Conservation (phyloP, 2,329 filamentous ascomycete species). For the Colletotrichum brevisporum region DNA sequence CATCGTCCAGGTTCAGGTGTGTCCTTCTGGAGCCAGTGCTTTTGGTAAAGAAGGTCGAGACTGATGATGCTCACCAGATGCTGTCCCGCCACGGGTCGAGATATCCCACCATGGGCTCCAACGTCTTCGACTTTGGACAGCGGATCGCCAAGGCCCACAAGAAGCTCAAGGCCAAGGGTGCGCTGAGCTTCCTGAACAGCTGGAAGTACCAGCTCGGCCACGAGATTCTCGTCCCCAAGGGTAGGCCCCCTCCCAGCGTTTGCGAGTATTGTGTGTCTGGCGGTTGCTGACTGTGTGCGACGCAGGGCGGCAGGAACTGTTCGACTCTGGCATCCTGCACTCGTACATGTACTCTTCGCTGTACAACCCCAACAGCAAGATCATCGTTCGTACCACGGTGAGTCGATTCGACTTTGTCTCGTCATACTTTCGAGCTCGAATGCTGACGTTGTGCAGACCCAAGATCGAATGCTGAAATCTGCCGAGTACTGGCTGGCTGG, state of each 20-base stretch:
- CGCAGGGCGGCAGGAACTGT: conserved; percentile 76
- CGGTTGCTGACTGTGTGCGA: neutral
- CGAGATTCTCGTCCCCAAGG: conserved; percentile 80
- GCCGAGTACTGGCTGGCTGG: conserved; percentile 85
- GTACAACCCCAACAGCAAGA: conserved; percentile 80
- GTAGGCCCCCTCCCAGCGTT: conserved; percentile 29
- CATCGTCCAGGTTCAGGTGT: conserved; percentile 74
- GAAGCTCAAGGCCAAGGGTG: conserved; percentile 69
- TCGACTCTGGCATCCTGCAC: conserved; percentile 77
- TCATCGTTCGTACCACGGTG: conserved; percentile 79
- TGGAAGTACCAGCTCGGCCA: conserved; percentile 79
- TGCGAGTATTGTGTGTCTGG: neutral
- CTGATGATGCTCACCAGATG: conserved; percentile 63
- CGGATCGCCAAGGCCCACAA: conserved; percentile 69
- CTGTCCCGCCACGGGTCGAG: conserved; percentile 80
- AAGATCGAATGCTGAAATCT: conserved; percentile 82
- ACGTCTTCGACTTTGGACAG: conserved; percentile 68
- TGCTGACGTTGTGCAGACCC: conserved; percentile 61
- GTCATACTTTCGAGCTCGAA: neutral
- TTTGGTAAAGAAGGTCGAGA: neutral
- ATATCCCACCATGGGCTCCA: conserved; percentile 76
- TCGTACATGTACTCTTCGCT: conserved; percentile 80
- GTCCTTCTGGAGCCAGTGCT: conserved; percentile 19
- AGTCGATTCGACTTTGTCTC: conserved; percentile 31
- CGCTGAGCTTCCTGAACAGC: conserved; percentile 75